Conservation (phyloP, 257 asterid species). For the Striga asiatica region DNA sequence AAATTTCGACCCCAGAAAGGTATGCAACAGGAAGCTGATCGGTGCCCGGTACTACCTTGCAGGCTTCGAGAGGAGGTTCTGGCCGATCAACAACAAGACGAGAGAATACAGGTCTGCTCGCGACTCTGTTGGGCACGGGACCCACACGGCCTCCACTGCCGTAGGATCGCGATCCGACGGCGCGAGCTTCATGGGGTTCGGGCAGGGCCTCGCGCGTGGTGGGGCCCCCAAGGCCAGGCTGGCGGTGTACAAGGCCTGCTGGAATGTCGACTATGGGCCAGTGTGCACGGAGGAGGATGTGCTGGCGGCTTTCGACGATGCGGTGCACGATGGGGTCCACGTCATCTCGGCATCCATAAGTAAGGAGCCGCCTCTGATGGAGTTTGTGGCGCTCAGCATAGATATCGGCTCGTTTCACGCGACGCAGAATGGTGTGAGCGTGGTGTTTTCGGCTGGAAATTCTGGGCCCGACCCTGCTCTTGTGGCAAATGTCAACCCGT, state of each 20-base stretch:
- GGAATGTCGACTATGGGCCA: constrained; percentile 24
- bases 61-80: constrained; percentile 33
- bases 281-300: constrained; percentile 44
- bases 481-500: constrained; percentile 39
- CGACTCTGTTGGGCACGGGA: constrained; percentile 52
- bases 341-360: constrained; percentile 47
- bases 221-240: constrained; percentile 64
- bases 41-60: constrained; percentile 42
- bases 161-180: constrained; percentile 29
- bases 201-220: constrained; percentile 39
- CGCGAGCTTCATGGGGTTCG: constrained; percentile 28
- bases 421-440: constrained; percentile 42
- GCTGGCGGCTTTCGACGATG: constrained; percentile 51
- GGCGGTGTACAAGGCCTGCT: constrained; percentile 63
- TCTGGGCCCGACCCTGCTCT: constrained; percentile 40
- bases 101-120: constrained; percentile 40
- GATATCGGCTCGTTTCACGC: constrained; percentile 44
- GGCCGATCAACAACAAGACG: constrained; percentile 15
- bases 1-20: constrained; percentile 26
- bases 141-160: constrained; percentile 57
- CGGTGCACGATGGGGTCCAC: constrained; percentile 48
- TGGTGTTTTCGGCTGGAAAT: constrained; percentile 43
- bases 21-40: constrained; percentile 45
- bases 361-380: constrained; percentile 21
- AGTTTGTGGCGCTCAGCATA: constrained; percentile 17